Percentiles rank a stretch among this genome's conserved stretches.
Conservation (phyloP, 192 early-diverging fungal genomes). For the Podila verticillata region DNA sequence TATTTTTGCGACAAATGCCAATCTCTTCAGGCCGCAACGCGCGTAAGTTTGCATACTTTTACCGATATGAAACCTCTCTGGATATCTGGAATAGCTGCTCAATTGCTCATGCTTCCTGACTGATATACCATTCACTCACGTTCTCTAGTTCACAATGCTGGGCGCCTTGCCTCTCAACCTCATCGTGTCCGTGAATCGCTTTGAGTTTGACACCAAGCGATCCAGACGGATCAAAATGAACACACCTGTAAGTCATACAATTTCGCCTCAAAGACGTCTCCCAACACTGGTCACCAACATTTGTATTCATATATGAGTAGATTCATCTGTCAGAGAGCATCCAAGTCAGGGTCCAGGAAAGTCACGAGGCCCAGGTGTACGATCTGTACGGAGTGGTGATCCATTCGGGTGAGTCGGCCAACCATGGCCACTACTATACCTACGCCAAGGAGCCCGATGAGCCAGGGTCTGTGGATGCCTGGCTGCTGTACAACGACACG, state of each 20-base stretch:
- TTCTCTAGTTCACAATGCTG: slow-evolving; percentile 24
- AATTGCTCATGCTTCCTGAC: not conserved
- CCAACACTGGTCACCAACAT: not conserved
- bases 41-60: slow-evolving; percentile 10
- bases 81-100: not conserved
- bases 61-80: not conserved
- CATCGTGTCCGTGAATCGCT: slow-evolving; percentile 40
- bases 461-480: slow-evolving; percentile 5
- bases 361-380: slow-evolving; percentile 24
- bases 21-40: slow-evolving; percentile 23
- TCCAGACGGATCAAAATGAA: slow-evolving; percentile 31
- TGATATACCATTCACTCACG: not conserved
- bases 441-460: slow-evolving; percentile 51
- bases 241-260: slow-evolving; percentile 15
- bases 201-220: slow-evolving; percentile 33
- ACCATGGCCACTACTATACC: slow-evolving; percentile 65
- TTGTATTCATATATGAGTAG: not conserved
- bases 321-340: slow-evolving; percentile 15
- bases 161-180: slow-evolving; percentile 22
- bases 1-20: slow-evolving; percentile 38
- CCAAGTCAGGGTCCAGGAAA: slow-evolving; percentile 17
- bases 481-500: slow-evolving; percentile 54
- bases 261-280: not conserved
- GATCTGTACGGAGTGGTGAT: slow-evolving; percentile 57
- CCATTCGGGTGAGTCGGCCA: slow-evolving; percentile 55